Conservation (phyloP, 176 grass and related monocot species). For the Phyllostachys edulis region DNA sequence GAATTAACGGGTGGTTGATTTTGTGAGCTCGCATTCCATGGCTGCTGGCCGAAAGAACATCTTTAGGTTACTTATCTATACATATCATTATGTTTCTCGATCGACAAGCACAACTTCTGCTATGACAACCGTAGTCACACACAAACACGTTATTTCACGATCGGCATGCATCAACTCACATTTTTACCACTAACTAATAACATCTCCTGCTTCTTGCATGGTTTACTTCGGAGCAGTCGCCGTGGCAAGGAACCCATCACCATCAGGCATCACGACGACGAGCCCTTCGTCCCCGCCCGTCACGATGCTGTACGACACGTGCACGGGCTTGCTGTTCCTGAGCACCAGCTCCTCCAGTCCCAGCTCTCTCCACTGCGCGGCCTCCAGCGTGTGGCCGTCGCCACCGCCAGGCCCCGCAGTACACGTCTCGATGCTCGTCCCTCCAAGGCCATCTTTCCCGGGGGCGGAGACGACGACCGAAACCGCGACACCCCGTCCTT, state of each 20-base stretch:
- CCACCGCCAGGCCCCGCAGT: not conserved
- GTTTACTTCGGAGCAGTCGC: slow-evolving; percentile 34
- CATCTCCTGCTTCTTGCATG: not conserved
- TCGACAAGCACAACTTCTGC: not conserved
- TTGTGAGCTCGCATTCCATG: too few species aligned
- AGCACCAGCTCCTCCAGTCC: slow-evolving; percentile 64
- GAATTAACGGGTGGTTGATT: not conserved
- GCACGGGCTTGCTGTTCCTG: slow-evolving; percentile 52
- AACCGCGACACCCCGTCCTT: not conserved
- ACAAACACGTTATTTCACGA: not conserved
- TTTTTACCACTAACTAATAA: not conserved
- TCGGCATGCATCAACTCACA: not conserved
- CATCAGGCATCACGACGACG: slow-evolving; percentile 48
- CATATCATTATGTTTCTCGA: not conserved
- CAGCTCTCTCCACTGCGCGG: slow-evolving; percentile 48
- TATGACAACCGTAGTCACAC: not conserved
- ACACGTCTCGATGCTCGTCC: slow-evolving; percentile 42
- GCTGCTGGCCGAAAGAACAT: too few species aligned
- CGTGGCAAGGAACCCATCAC: slow-evolving; percentile 38
- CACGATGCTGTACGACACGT: slow-evolving; percentile 47
- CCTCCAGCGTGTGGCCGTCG: not conserved
- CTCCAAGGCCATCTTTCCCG: not conserved
- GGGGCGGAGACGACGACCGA: slow-evolving; percentile 25
- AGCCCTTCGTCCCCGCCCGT: slow-evolving; percentile 36
- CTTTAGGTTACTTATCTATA: not conserved